Evolutionary conservation across 2,329 filamentous ascomycete species (phyloP).

Genomic region (Diaporthe vexans): DNA sequence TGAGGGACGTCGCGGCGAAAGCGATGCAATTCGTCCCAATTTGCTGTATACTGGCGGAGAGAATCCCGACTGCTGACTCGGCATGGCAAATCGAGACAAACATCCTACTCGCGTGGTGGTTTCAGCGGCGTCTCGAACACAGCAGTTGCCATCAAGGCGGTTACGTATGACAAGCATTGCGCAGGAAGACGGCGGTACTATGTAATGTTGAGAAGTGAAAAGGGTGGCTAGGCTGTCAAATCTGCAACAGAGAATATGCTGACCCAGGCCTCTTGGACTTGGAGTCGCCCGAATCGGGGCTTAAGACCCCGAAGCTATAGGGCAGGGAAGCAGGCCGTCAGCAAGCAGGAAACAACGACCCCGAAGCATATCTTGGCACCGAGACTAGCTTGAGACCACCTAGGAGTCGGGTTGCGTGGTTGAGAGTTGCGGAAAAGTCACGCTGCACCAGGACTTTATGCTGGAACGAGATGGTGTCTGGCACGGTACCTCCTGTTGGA

Average conservation of each 20-base stretch:
- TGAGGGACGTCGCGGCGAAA: conserved; percentile 2
- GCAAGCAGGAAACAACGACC: not conserved
- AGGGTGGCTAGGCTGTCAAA: not conserved
- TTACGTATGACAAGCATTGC: not conserved
- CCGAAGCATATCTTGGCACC: not conserved
- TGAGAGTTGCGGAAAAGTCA: not conserved
- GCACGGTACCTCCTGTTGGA: not conserved
- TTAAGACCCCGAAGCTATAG: not conserved
- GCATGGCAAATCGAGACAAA: conserved; percentile 4
- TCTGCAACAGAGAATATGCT: conserved; percentile 1
- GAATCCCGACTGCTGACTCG: conserved; percentile 17
- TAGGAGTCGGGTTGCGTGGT: not conserved
- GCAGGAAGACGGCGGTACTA: too few species aligned
- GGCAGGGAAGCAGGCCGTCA: not conserved
- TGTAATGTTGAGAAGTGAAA: not conserved
- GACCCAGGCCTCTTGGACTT: conserved; percentile 7
- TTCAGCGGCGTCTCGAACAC: conserved; percentile 24
- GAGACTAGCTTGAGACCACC: not conserved
- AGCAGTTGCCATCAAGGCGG: not conserved
- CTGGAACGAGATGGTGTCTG: not conserved
- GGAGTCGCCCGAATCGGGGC: conserved; percentile 12
- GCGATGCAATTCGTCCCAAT: conserved; percentile 9
- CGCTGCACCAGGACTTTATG: not conserved
- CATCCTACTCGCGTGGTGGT: conserved; percentile 21
- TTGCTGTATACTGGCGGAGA: conserved; percentile 5